These are phyloP conservation scores for Draba incana DNA, from an alignment of 345 rosid species.

Conservation along the genomic window DNA sequence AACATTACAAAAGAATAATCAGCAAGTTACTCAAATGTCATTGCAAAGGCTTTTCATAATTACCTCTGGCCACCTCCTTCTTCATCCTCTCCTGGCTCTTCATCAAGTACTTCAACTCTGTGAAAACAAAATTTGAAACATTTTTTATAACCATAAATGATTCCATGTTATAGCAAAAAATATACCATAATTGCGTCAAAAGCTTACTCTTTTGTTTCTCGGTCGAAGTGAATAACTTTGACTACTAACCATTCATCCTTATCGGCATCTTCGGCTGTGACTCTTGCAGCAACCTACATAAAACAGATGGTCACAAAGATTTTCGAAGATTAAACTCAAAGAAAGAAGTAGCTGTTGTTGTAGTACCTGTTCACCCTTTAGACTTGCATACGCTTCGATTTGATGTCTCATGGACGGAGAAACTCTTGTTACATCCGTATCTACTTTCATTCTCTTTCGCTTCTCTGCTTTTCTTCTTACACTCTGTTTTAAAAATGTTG, in stretches of 20 bases:
- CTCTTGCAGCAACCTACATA: slow-evolving; percentile 90
- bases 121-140: slow-evolving; percentile 9
- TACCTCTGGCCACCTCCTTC: slow-evolving; percentile 84
- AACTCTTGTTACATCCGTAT: slow-evolving; percentile 71
- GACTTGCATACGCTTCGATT: slow-evolving; percentile 66
- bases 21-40: slow-evolving; percentile 17
- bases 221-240: slow-evolving; percentile 87
- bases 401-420: slow-evolving; percentile 70
- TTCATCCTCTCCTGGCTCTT: slow-evolving; percentile 98
- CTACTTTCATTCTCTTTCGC: slow-evolving; percentile 80
- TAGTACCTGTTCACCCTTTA: slow-evolving; percentile 90
- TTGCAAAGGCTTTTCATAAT: background rate
- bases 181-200: background rate
- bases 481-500: too few species aligned
- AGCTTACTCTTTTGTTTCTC: slow-evolving; percentile 91
- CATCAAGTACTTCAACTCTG: slow-evolving; percentile 93
- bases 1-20: slow-evolving; percentile 20
- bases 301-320: slow-evolving; percentile 10
- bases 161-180: background rate
- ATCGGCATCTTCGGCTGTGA: slow-evolving; percentile 75
- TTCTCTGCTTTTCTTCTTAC: too few species aligned
- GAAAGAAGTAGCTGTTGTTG: slow-evolving; percentile 9
- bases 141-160: slow-evolving; percentile 5
- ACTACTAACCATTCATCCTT: slow-evolving; percentile 95
- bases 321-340: background rate